Evolutionary conservation across 768 basidiomycete species (phyloP).

Genomic region (Boletus coccyginus): DNA sequence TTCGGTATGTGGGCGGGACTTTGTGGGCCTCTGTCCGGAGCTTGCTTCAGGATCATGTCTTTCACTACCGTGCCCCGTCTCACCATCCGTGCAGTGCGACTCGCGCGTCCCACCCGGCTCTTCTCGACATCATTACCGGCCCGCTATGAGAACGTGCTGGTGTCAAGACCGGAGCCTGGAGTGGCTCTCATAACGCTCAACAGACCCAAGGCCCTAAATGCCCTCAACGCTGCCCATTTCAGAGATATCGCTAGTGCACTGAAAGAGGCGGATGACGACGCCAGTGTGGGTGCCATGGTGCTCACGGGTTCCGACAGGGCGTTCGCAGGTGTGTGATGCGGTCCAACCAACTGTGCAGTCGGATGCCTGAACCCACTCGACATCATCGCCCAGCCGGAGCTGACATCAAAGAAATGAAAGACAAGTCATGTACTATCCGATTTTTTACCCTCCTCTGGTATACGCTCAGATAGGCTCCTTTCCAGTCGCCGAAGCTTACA

Average conservation of each 20-base stretch:
- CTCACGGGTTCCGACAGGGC: slow-evolving; percentile 90
- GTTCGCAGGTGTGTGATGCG: slow-evolving; percentile 72
- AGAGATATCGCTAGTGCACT: slow-evolving; percentile 79
- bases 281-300: slow-evolving; percentile 77
- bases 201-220: slow-evolving; percentile 88
- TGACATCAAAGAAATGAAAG: slow-evolving; percentile 99
- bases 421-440: slow-evolving; percentile 74
- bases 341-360: neutral
- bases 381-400: slow-evolving; percentile 67
- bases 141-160: slow-evolving; percentile 64
- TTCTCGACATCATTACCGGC: slow-evolving; percentile 30
- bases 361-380: neutral
- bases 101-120: slow-evolving; percentile 7
- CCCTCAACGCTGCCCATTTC: slow-evolving; percentile 79
- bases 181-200: slow-evolving; percentile 85
- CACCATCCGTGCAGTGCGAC: slow-evolving; percentile 1
- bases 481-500: slow-evolving; percentile 83
- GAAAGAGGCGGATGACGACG: slow-evolving; percentile 66
- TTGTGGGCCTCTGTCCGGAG: neutral
- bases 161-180: slow-evolving; percentile 62
- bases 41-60: slow-evolving; percentile 15
- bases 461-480: neutral
- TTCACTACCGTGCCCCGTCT: slow-evolving; percentile 7
- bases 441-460: neutral
- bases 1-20: no score